Evolutionary conservation across 345 rosid species (phyloP).

Genomic region (Eucalyptus erythrocorys): DNA sequence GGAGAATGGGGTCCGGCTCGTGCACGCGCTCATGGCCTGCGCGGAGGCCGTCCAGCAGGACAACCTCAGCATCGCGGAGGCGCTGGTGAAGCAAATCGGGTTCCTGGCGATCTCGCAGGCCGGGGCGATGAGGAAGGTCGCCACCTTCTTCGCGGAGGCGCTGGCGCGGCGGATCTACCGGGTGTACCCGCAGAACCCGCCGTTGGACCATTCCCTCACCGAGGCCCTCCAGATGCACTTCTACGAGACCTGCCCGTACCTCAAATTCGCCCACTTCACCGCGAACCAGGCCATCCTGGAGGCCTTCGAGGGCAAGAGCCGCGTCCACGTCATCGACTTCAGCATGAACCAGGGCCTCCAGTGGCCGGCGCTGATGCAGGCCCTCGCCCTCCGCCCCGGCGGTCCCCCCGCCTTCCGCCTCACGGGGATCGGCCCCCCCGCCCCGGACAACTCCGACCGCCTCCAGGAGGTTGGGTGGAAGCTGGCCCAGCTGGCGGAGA

Average conservation of each 20-base stretch:
- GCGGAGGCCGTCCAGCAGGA: conserved; percentile 66
- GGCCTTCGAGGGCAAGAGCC: conserved; percentile 49
- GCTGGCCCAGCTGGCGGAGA: conserved; percentile 68
- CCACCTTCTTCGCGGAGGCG: conserved; percentile 76
- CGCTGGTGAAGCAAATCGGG: conserved; percentile 58
- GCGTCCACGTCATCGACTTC: conserved; percentile 69
- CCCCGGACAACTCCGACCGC: conserved; percentile 41
- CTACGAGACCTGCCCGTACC: conserved; percentile 80
- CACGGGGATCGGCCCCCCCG: conserved; percentile 79
- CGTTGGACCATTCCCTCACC: conserved; percentile 32
- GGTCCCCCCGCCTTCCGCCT: conserved; percentile 71
- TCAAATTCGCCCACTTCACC: conserved; percentile 77
- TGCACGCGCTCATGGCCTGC: conserved; percentile 70
- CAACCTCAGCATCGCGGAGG: conserved; percentile 42
- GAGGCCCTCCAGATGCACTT: conserved; percentile 76
- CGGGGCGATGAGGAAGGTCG: conserved; percentile 78
- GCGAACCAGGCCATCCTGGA: conserved; percentile 83
- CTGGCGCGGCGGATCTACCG: conserved; percentile 61
- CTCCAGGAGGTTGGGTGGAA: conserved; percentile 69
- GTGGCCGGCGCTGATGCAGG: conserved; percentile 91
- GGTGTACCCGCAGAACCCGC: conserved; percentile 17
- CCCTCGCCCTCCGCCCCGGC: conserved; percentile 58
- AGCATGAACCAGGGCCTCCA: conserved; percentile 69
- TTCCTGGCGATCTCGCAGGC: conserved; percentile 43
- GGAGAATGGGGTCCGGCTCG: conserved; percentile 67